These are phyloP conservation scores for Kingdonia uniflora DNA, from an alignment of 164 flowering plant species.

Conservation along the genomic window DNA sequence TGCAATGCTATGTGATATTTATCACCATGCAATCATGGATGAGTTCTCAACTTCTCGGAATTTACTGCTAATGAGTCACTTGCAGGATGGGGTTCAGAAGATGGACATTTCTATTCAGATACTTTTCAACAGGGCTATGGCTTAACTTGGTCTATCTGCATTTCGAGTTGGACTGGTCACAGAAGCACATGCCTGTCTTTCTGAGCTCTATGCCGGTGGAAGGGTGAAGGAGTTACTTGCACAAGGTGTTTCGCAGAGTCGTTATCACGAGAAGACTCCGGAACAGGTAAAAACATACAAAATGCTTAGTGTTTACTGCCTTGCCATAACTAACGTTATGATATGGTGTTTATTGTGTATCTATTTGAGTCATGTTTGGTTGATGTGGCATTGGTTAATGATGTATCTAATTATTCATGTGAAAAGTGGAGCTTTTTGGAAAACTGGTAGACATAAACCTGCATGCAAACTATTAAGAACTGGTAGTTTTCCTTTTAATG, in stretches of 20 bases:
- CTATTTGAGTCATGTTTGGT: too few species aligned
- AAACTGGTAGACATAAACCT: too few species aligned
- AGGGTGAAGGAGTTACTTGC: slow-evolving; percentile 91
- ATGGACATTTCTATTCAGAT: slow-evolving; percentile 93
- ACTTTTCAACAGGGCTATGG: slow-evolving; percentile 88
- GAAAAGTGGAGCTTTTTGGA: too few species aligned
- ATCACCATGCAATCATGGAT: slow-evolving; percentile 85
- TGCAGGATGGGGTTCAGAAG: slow-evolving; percentile 75
- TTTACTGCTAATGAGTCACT: slow-evolving; percentile 85
- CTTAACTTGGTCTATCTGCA: slow-evolving; percentile 92
- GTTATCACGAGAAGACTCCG: slow-evolving; percentile 94
- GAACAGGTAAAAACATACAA: slow-evolving; percentile 56
- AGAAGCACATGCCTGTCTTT: slow-evolving; percentile 83
- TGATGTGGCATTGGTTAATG: too few species aligned
- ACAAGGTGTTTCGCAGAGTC: slow-evolving; percentile 87
- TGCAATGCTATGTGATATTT: slow-evolving; percentile 95
- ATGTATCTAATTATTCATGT: too few species aligned
- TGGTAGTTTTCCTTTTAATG: too few species aligned
- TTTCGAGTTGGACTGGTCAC: slow-evolving; percentile 58
- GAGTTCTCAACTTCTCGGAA: slow-evolving; percentile 73
- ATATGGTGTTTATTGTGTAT: too few species aligned
- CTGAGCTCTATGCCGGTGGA: slow-evolving; percentile 89
- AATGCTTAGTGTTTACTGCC: too few species aligned
- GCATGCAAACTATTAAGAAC: too few species aligned
- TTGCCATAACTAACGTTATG: too few species aligned